Evolutionary conservation across 371 early-diverging fungal genomes (phyloP), one percentile per base, ranked within the genome.

Genomic region (Lichtheimia ornata): DNA sequence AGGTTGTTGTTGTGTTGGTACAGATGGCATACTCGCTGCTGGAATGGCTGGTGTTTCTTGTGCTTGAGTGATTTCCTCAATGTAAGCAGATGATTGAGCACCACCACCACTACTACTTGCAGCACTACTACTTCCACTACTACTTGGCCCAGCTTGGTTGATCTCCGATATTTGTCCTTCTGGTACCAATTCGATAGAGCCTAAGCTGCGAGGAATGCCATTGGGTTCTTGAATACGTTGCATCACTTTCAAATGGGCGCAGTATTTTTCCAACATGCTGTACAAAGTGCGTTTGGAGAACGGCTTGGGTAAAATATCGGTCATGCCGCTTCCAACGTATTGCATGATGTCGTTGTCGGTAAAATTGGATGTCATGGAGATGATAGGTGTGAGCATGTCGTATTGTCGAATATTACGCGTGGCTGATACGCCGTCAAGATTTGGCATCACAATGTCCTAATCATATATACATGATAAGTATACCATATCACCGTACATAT

Each of bases 251-350:
- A 85, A 62, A 66, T 85, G 87, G 20, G 83, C 81, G 54, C 87
- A 87, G 50, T 87, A 83, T 56, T 85, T 85, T 62, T 87, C 87
- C 30, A 89, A 64, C 74, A 87, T 80, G 24, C 69, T 68, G 18
- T 83, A 73, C 11, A 88, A 62, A 9, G 79, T 74, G 24, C 73
- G 67, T 45, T 81, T 82, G 25, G 84, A 81, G 59, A 94, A 90
- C 4, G 94, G 94, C 54, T 94, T 94, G 22, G 90, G 84, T 17
- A 94, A 64, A 24, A 92, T 82, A 62, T 92, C 94, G 53, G 87
- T 88, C 92, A 94, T 94, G 5, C 93, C 93, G 58, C 83, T 86
- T 5, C 84, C 84, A 57, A 86, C 76, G 62, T 92, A 94, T 45
- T 81, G 84, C 67, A 84, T 73, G 53, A 87, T 83, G 55, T 92